phyloP scores from a whole-genome alignment of 345 rosid genomes.

The Ailanthus altissimus region DNA sequence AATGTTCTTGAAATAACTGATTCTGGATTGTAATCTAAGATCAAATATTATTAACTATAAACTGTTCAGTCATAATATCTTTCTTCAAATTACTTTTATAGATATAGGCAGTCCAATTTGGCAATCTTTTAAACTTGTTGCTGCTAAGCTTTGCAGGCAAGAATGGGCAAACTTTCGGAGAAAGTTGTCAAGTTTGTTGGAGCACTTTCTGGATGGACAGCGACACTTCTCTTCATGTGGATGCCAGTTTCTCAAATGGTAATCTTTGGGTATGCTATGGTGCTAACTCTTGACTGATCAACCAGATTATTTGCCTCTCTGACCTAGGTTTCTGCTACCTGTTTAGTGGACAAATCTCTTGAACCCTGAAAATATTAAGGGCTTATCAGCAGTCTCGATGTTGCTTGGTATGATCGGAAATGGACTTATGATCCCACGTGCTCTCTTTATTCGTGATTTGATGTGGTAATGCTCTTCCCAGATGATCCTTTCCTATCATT shows the following conservation, averaged over 20 bases:
- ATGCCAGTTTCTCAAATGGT: conserved; percentile 96
- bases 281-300: conserved; percentile 7
- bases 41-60: no score
- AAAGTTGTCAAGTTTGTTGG: conserved; percentile 65
- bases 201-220: conserved; percentile 88
- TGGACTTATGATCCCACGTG: conserved; percentile 92
- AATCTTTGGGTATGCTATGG: conserved; percentile 14
- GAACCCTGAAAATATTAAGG: conserved; percentile 81
- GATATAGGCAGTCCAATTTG: conserved; percentile 9
- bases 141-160: conserved; percentile 65
- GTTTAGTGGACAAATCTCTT: conserved; percentile 89
- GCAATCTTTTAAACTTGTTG: conserved; percentile 26
- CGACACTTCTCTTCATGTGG: conserved; percentile 98
- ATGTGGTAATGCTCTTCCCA: conserved; percentile 72
- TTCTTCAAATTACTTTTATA: background rate
- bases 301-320: conserved; percentile 17
- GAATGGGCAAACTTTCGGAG: conserved; percentile 68
- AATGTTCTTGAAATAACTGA: no score
- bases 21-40: no score
- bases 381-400: conserved; percentile 82
- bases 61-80: background rate
- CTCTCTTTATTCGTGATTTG: conserved; percentile 82
- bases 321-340: conserved; percentile 23
- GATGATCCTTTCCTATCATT: background rate
- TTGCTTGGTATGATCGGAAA: conserved; percentile 89